These are phyloP conservation scores for Thielaviopsis euricoi DNA, from an alignment of 2,329 filamentous ascomycete species.

Conservation along the genomic window DNA sequence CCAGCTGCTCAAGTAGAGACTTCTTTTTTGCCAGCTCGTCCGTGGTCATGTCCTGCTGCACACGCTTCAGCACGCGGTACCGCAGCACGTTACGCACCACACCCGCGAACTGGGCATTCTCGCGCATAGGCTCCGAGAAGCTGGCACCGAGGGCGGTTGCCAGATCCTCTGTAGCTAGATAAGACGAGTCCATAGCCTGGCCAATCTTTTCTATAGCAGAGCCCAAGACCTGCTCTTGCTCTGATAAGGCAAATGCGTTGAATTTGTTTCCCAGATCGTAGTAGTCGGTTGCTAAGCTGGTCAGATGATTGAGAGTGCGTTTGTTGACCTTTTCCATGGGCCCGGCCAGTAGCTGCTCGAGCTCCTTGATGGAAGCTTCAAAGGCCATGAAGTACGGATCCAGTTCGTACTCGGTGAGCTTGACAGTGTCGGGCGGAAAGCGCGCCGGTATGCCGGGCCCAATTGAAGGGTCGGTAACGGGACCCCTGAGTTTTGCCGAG, in stretches of 20 bases:
- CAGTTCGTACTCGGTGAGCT: constrained; percentile 72
- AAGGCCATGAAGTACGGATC: constrained; percentile 94
- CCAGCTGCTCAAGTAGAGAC: constrained; percentile 67
- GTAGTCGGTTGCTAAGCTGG: constrained; percentile 68
- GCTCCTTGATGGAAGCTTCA: constrained; percentile 77
- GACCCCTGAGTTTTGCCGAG: constrained; percentile 58
- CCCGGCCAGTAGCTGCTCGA: constrained; percentile 75
- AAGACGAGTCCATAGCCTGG: constrained; percentile 88
- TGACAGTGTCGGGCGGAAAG: constrained; percentile 65
- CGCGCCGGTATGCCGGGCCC: constrained; percentile 27
- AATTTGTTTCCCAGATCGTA: constrained; percentile 90
- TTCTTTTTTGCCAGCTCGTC: constrained; percentile 86
- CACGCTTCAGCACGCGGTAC: constrained; percentile 81
- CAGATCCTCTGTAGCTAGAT: constrained; percentile 86
- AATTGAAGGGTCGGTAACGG: constrained; percentile 17
- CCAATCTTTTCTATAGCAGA: constrained; percentile 88
- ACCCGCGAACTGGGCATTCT: constrained; percentile 92
- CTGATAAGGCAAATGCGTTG: constrained; percentile 90
- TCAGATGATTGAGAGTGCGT: constrained; percentile 70
- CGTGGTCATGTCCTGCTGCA: constrained; percentile 93
- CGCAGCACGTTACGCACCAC: constrained; percentile 78
- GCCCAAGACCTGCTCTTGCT: constrained; percentile 74
- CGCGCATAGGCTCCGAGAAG: constrained; percentile 94
- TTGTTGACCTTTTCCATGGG: constrained; percentile 96
- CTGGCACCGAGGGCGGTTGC: constrained; percentile 76